phyloP scores from a whole-genome alignment of 2,329 filamentous ascomycete genomes.

The Acephala macrosclerotiorum region DNA sequence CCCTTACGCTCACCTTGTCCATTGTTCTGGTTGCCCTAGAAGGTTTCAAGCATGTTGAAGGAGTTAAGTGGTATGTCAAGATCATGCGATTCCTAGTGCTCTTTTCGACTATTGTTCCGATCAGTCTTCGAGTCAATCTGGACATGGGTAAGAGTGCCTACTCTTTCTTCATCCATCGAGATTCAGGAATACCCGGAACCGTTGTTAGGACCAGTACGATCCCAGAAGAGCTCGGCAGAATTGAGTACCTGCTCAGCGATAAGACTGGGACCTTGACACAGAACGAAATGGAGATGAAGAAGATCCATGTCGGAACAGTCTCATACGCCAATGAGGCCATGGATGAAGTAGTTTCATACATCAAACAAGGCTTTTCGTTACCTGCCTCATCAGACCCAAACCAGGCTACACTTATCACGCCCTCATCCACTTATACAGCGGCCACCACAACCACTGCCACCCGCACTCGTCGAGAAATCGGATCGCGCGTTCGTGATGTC shows the following conservation, averaged over 20 bases:
- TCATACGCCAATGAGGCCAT: conserved; percentile 99
- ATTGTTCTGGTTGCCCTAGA: conserved; percentile 88
- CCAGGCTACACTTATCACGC: conserved; percentile 70
- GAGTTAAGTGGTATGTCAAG: conserved; percentile 87
- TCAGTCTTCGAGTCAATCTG: conserved; percentile 93
- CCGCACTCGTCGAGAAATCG: conserved; percentile 90
- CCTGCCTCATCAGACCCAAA: conserved; percentile 54
- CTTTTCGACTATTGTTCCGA: conserved; percentile 99
- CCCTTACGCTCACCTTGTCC: conserved; percentile 85
- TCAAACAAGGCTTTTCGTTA: conserved; percentile 80
- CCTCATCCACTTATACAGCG: conserved; percentile 73
- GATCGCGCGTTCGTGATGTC: conserved; percentile 89
- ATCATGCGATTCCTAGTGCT: conserved; percentile 98
- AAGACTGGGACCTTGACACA: conserved; percentile 98
- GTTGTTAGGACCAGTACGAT: conserved; percentile 97
- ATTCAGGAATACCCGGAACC: conserved; percentile 87
- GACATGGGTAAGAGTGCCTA: conserved; percentile 98
- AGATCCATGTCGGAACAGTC: conserved; percentile 97
- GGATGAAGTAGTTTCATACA: conserved; percentile 91
- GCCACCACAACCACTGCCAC: conserved; percentile 69
- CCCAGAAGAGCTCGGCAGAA: conserved; percentile 92
- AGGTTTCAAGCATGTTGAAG: conserved; percentile 74
- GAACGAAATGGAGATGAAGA: conserved; percentile 99
- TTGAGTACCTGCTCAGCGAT: conserved; percentile 95
- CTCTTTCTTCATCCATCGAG: conserved; percentile 92